A percentile compares a stretch with the other conserved stretches of the same genome.
Conservation (phyloP, 805 yeast genomes). For the Yarrowia osloensis region DNA sequence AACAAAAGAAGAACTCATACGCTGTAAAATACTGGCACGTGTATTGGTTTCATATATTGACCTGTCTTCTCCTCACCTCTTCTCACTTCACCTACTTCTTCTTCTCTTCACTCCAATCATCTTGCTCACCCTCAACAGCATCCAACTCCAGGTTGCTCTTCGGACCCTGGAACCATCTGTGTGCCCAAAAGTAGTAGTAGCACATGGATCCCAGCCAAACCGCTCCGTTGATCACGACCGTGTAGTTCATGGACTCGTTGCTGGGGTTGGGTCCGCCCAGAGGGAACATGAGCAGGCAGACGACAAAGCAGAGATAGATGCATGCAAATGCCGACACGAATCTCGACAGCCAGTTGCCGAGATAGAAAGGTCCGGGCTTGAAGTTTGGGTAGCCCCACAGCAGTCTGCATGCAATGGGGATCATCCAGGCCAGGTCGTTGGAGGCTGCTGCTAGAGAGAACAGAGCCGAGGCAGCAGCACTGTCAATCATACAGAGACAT, state of each 20-base stretch:
- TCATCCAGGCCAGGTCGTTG: background rate
- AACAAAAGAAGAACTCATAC: too few relatives aligned
- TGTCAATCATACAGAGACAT: background rate
- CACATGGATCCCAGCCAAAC: background rate
- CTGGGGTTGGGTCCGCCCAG: background rate
- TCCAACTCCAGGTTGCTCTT: background rate
- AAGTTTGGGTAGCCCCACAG: background rate
- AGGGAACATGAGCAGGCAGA: background rate
- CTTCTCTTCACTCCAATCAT: background rate
- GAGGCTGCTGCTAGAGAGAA: background rate
- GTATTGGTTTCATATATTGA: too few relatives aligned
- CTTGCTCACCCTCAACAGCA: background rate
- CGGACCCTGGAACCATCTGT: constrained; percentile 1
- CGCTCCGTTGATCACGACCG: background rate
- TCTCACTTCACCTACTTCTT: background rate
- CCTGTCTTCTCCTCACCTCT: too few relatives aligned
- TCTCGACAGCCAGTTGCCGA: background rate
- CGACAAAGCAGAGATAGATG: background rate
- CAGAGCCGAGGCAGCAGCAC: background rate
- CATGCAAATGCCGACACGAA: background rate
- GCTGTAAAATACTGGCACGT: too few relatives aligned
- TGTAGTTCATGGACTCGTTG: background rate
- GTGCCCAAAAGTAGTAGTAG: background rate
- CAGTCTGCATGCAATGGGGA: background rate
- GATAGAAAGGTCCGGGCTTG: background rate